Base-by-base conservation (phyloP, 1,284 basidiomycete genomes). In the Mixia osmundae region DNA sequence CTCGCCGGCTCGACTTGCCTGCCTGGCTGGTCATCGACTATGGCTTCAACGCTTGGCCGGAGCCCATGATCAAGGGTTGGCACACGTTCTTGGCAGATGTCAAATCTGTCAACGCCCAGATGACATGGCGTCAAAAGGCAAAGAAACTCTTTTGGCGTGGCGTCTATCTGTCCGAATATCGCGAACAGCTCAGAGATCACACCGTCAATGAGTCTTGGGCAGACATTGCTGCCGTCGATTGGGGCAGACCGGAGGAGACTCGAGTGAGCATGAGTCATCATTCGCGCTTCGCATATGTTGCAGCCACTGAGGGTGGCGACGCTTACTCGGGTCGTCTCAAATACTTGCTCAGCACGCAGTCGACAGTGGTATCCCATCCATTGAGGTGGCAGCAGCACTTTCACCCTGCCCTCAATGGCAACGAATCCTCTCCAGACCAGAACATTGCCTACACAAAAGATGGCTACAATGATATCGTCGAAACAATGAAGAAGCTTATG, bases 321-420 rank as follows among this genome's bases (percentile, higher is more conserved):
- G 52, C 54, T 2, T 55, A 56, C 41, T 49, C 45, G 11, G 55
- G 55, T 0, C 39, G 55, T 3, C 44, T 56, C 21, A 57, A 57
- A 48, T 51, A n/a, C n/a, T n/a, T n/a, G n/a, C n/a, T n/a, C n/a
- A n/a, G n/a, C n/a, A n/a, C n/a, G n/a, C n/a, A n/a, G n/a, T n/a
- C n/a, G n/a, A n/a, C n/a, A n/a, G n/a, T n/a, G n/a, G n/a, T n/a
- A n/a, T n/a, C n/a, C n/a, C n/a, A n/a, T n/a, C n/a, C n/a, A n/a
- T n/a, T n/a, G n/a, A n/a, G n/a, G n/a, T n/a, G n/a, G n/a, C n/a
- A n/a, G n/a, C n/a, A n/a, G n/a, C n/a, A n/a, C n/a, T n/a, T n/a
- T n/a, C n/a, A n/a, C n/a, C n/a, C n/a, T n/a, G n/a, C n/a, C n/a
- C n/a, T n/a, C n/a, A n/a, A n/a, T n/a, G n/a, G n/a, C n/a, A n/a